Evolutionary conservation across 495 filamentous ascomycete species (phyloP), one percentile per base, ranked within the genome.

Genomic region (Penicillium macrosclerotiorum): DNA sequence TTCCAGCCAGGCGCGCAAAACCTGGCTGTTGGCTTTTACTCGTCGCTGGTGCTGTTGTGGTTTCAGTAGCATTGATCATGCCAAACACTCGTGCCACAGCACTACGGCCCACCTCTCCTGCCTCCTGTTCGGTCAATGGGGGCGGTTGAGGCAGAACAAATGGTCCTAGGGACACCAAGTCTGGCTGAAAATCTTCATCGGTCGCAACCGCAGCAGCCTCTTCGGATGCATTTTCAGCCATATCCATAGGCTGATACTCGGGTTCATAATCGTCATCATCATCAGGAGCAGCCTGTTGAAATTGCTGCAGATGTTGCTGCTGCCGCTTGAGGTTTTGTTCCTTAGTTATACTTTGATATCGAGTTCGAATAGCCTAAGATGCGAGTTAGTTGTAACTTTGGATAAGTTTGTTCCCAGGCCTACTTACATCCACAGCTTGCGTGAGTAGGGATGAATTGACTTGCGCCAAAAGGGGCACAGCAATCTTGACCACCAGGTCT

Each of bases 221-320:
- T 57, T 88, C 89, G 12, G 81, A 60, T 6, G 83, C 80, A 54
- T 89, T 83, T 34, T 89, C 88, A 3, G 80, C 74, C 50, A 86
- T 81, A 58, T 90, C 88, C 36, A 78, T 74, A 0, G 79, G 79
- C 42, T 85, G 77, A 54, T 86, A 91, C 65, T 93, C 85, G 0
- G 89, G 89, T 49, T 94, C 89, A 55, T 95, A 94, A 45, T 90
- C 85, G 39, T 91, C 90, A 11, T 95, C 90, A 13, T 95, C 90
- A 5, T 92, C 88, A n/a, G 82, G 83, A 0, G 62, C 67, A 7
- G 74, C 55, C 37, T n/a, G n/a, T n/a, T n/a, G 71, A 67, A 31
- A 69, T 60, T 60, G 38, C 38, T n/a, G 24, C 23, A 24, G 38
- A 8, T 60, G 47, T 63, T 69, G 54, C 66, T 67, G 51, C 62